phyloP scores from a whole-genome alignment of 1,284 basidiomycete genomes.

The Leccinum variabile region DNA sequence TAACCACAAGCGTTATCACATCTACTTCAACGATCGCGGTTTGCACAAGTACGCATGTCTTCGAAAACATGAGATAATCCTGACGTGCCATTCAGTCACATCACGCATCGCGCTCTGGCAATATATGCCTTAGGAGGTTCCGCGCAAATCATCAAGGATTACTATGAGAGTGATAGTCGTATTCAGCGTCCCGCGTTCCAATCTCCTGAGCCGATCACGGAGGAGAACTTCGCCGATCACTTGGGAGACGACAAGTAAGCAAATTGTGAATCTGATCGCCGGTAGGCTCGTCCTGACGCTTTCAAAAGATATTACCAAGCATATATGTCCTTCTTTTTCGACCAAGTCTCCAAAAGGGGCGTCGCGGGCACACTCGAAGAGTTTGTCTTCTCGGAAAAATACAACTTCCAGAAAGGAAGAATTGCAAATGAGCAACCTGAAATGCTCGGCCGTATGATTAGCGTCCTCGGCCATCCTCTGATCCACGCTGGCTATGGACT shows the following conservation, averaged over 20 bases:
- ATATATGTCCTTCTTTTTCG: constrained; percentile 58
- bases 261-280: not conserved
- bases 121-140: constrained; percentile 44
- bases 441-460: constrained; percentile 31
- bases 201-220: constrained; percentile 40
- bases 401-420: constrained; percentile 41
- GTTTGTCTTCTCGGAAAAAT: constrained; percentile 55
- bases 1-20: constrained; percentile 29
- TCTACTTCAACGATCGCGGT: constrained; percentile 25
- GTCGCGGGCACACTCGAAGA: constrained; percentile 48
- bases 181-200: constrained; percentile 36
- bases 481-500: constrained; percentile 34
- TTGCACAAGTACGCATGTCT: constrained; percentile 30
- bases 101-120: constrained; percentile 45
- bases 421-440: constrained; percentile 21
- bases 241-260: constrained; percentile 43
- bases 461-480: constrained; percentile 29
- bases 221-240: constrained; percentile 44
- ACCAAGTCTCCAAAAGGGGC: constrained; percentile 45
- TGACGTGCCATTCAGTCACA: constrained; percentile 35
- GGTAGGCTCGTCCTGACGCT: not conserved
- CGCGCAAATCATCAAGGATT: constrained; percentile 36
- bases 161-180: constrained; percentile 36
- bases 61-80: not conserved
- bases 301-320: constrained; percentile 52